Conservation (phyloP, 75 land plant genomes). For the Sequoia sempervirens region DNA sequence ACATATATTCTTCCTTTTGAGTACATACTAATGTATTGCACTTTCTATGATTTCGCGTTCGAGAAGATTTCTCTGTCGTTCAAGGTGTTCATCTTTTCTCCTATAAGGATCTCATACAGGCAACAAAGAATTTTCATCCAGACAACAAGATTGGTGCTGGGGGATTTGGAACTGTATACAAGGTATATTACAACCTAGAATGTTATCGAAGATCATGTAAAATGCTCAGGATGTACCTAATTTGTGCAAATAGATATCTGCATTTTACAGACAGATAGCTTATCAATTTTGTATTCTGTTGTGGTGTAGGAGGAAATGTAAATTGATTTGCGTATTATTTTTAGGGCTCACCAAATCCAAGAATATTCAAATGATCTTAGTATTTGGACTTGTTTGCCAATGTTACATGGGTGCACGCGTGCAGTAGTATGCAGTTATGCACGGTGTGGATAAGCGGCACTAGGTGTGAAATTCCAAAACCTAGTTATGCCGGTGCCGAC, state of each 20-base stretch:
- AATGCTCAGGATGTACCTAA: neutral
- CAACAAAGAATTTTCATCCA: constrained; percentile 31
- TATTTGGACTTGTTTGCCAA: neutral
- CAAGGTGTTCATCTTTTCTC: constrained; percentile 10
- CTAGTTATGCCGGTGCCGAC: neutral
- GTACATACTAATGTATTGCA: neutral
- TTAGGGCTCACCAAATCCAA: neutral
- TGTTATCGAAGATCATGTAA: neutral
- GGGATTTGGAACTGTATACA: constrained; percentile 47
- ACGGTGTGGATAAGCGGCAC: neutral
- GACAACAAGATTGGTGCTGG: constrained; percentile 41
- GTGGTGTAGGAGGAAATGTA: neutral
- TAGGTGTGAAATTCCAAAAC: neutral
- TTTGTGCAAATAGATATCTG: neutral
- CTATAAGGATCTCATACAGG: constrained; percentile 27
- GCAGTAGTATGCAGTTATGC: neutral
- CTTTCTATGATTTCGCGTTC: neutral
- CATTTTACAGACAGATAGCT: neutral
- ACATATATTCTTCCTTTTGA: neutral
- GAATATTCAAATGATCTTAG: neutral
- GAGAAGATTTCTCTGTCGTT: neutral
- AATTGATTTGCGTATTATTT: neutral
- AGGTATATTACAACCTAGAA: constrained; percentile 15
- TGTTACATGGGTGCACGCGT: neutral
- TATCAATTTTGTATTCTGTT: neutral